Base-by-base conservation (phyloP, 495 filamentous ascomycete genomes). In the Aspergillus wentii region DNA sequence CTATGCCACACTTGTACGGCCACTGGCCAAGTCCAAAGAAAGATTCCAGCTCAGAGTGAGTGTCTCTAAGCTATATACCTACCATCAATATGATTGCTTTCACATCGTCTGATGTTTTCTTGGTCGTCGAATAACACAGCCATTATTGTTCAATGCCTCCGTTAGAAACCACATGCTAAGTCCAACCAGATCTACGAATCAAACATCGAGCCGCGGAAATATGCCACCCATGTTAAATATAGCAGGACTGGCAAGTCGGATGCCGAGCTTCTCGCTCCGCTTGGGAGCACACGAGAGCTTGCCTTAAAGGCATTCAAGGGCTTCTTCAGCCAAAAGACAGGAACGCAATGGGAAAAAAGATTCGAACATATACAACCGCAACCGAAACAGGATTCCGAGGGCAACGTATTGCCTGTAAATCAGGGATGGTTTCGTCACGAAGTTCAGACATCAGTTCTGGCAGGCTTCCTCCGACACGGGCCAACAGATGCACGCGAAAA, bases 301-400 rank as follows among this genome's bases (percentile, higher is more conserved):
- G 76, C 75, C 5, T 59, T 73, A 18, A 44, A 17, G 0, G 51
- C 51, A 0, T 85, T 85, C 51, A 59, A 64, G 45, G n/a, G 30
- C 0, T 78, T 79, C 46, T 87, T 86, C 58, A 41, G 55, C 9
- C 45, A 56, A 2, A 72, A 79, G 49, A 76, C 77, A 0, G 72
- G 74, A 1, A 60, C 70, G 8, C 38, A 54, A 6, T 87, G 82
- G 83, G 63, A 73, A 1, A 41, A 76, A 19, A 65, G 78, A 21
- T 30, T 43, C 4, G 36, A 55, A 17, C 40, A 30, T 9, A 40
- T 43, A 5, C 8, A 41, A 6, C 47, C 47, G 5, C 22, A 36
- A 0, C 46, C 49, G 0, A 61, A 53, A 38, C 36, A 7, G 4
- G 54, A 60, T 20, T 9, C 11, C 0, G 39, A 61, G 1, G 64